Evolutionary conservation across 177 flowering plant species (phyloP), one percentile per base, ranked within the genome.

Genomic region (Vitis hybrid): DNA sequence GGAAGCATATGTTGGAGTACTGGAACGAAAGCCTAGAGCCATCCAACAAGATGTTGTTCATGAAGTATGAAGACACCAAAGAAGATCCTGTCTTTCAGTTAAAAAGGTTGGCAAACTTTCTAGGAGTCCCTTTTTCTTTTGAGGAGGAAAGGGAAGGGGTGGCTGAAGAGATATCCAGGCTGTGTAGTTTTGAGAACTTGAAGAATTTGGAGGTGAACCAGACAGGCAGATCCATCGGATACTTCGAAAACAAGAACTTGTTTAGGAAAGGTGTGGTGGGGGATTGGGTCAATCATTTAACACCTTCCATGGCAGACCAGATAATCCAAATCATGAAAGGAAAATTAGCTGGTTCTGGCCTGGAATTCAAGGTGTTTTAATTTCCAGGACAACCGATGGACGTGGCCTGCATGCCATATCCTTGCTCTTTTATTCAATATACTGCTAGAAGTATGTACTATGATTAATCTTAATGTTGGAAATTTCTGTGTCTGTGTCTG

Each of bases 1-100:
- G 82, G 81, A 78, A 74, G 3, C 83, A 78, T 45, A 74, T 78
- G 78, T 55, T 78, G 68, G 83, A 80, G 66, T 82, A 82, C 60
- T 79, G 85, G 82, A 77, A 79, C 3, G 79, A 65, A 48, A 82
- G 83, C 70, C 6, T 67, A 11, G 55, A 60, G 71, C 52, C 39
- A 9, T 73, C 81, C 1, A 51, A 79, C 8, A 77, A 64, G 56
- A 72, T 82, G 4, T 9, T 82, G 70, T 82, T 82, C 72, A 62
- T 82, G 68, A 73, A 77, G 69, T 82, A 79, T 20, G 85, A 82
- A 55, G 83, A 79, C 14, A 16, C 79, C 75, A 79, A 70, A 15
- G 67, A 73, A 20, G 81, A 82, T 20, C 33, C 55, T 3, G 20
- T 2, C 1, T 62, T 51, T 5, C 66, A 69, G 4, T 20, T 79